Evolutionary conservation across 2,329 filamentous ascomycete genomes (phyloP), one percentile per base, ranked within the genome.

Genomic region (Sclerotinia glacialis): DNA sequence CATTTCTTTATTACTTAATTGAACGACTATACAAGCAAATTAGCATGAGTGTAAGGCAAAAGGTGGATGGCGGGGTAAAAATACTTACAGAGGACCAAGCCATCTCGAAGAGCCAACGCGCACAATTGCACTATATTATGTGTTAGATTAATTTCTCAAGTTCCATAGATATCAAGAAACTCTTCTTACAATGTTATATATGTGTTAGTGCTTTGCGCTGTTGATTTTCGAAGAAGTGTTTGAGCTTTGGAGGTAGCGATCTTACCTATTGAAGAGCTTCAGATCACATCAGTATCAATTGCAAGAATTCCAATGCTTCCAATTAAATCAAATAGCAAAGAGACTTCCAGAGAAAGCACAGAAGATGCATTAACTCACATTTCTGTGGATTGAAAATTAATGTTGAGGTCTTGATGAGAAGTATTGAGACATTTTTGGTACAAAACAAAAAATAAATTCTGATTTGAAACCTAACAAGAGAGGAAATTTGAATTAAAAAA

Each of bases 101-200:
- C 53, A 55, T 55, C 34, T 40, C 34, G 16, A 55, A 21, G 5
- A 3, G 34, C 18, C 12, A 40, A 34, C 2, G n/a, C 31, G n/a
- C n/a, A 14, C n/a, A 23, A 23, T 55, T 1, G 16, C 23, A 55
- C 53, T 55, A n/a, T 8, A 40, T 40, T 11, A 23, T 12, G 8
- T 26, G 26, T 55, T 55, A 40, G 34, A 55, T 40, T 4, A 2
- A 23, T 9, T 1, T 5, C 2, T 9, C 5, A 23, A 26, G n/a
- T 5, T 26, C 0, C 9, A 5, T 23, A 0, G 16, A 26, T 40
- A 11, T 0, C 5, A 40, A 9, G 1, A 3, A 1, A 6, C 0
- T 40, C 18, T 23, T 55, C 31, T 9, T 40, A 55, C 18, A 40
- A n/a, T 5, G 37, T 40, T 55, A 2, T 18, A 18, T 18, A 9